Conservation (phyloP, 805 yeast species). For the Lipomyces yamanashiensis region DNA sequence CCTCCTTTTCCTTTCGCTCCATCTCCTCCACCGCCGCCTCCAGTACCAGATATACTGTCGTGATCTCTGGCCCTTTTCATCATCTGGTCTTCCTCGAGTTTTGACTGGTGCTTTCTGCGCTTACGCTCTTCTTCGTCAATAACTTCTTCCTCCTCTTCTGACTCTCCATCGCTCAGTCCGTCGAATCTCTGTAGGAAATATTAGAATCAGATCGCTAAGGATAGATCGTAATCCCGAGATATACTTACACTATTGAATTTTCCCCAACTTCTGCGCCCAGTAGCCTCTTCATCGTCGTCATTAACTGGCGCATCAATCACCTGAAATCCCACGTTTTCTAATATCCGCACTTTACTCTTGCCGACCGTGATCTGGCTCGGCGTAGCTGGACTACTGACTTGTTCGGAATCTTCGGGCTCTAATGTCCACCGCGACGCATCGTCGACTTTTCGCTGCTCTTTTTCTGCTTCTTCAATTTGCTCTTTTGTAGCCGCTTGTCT, state of each 20-base stretch:
- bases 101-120: slow-evolving; percentile 3
- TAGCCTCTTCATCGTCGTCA: slow-evolving; percentile 20
- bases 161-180: background rate
- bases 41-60: slow-evolving; percentile 25
- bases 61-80: slow-evolving; percentile 16
- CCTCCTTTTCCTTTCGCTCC: background rate
- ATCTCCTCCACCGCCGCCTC: slow-evolving; percentile 6
- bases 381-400: background rate
- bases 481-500: slow-evolving; percentile 42
- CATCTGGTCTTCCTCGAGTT: slow-evolving; percentile 19
- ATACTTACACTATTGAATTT: slow-evolving; percentile 22
- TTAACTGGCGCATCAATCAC: slow-evolving; percentile 18
- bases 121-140: slow-evolving; percentile 14
- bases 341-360: slow-evolving; percentile 4
- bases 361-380: slow-evolving; percentile 8
- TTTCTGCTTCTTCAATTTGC: slow-evolving; percentile 43
- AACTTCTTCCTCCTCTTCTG: slow-evolving; percentile 10
- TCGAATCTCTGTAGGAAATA: slow-evolving; percentile 9
- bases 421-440: slow-evolving; percentile 40
- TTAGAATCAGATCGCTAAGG: background rate
- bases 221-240: background rate
- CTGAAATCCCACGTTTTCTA: slow-evolving; percentile 31
- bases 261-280: slow-evolving; percentile 42
- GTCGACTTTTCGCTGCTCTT: slow-evolving; percentile 37
- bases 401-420: slow-evolving; percentile 15